Evolutionary conservation across 1,284 basidiomycete species (phyloP), one percentile per base, ranked within the genome.

Genomic region (Ceratobasidium sp.): DNA sequence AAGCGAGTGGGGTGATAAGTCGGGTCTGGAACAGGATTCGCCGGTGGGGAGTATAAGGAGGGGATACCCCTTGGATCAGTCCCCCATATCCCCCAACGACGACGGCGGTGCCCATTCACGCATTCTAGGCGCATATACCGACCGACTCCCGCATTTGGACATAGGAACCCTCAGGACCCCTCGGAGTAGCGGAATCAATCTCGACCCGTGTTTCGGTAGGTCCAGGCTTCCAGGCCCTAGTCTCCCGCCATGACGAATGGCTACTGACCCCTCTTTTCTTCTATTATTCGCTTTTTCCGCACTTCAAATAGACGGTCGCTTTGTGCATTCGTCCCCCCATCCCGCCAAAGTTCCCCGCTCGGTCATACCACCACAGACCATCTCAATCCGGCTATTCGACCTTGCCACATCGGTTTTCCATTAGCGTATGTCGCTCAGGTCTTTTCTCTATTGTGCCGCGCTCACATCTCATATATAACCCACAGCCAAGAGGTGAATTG

Each of bases 261-360:
- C 59, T 22, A 57, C 59, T 60, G 59, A 60, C 59, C 59, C 59
- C 59, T 60, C 36, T 41, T 41, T 60, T 60, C 36, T 44, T 60
- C 29, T 7, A 60, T 60, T 60, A 60, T 60, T 59, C 56, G 27
- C 29, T 29, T 59, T 59, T 41, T 41, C 36, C 36, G 56, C 36
- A 2, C 11, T 15, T 60, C 44, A 19, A 60, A 60, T 44, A 22
- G 59, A 36, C 36, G 14, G 24, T n/a, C 59, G 1, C 59, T 41
- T 41, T 41, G 36, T 41, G 36, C 36, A 60, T 22, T 31, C 19
- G 56, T 9, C 36, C 9, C 22, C 59, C 59, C 59, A 60, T 60
- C 59, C 44, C 59, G 22, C 29, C 59, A 41, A 41, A 11, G 4
- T 41, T 11, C 6, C 36, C 11, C 36, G 11, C 11, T 11, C 36